Base-by-base conservation (phyloP, 805 yeast species). In the Hermanozyma aechmeae region DNA sequence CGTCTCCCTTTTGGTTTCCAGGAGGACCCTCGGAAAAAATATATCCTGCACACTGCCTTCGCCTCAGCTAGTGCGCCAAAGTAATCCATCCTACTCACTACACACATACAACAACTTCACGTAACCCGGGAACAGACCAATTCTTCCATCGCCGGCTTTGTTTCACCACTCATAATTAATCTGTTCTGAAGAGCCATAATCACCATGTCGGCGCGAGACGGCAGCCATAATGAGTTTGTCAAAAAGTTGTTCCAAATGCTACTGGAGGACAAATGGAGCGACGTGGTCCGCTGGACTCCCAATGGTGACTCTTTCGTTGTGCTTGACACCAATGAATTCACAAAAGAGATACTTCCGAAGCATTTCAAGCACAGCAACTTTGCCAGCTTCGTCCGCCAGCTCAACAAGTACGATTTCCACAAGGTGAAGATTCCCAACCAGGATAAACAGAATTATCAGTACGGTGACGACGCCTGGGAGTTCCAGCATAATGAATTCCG, bases 361-460 rank as follows among this genome's bases (percentile, higher is more conserved):
- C 95, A 89, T 56, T 92, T 92, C 64, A 89, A 87, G 47, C 98
- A 92, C 56, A 74, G 85, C 33, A 92, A 92, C 58, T 92, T 89
- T 58, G 89, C 97, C 21, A 75, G 87, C 43, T 89, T 89, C 60
- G 97, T 89, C 13, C 72, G 98, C 26, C 98, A 92, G 52, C 65
- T 92, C 45, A 92, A 92, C 66, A 92, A 92, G 56, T 92, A 92
- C 50, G 98, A 89, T 56, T 92, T 92, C 63, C 98, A 92, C 64
- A 92, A 92, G 58, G 94, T 92, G 25, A 83, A 89, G 50, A 65
- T 74, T 26, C 62, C 81, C 23, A 71, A 65, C 33, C 86, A 76
- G 41, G 81, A 73, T 36, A 70, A 68, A 43, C 50, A 46, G 35
- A 46, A 38, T 28, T 56, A 65, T 35, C 73, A 74, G 34, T 76